Conservation (phyloP, 345 rosid species). For the Chamaenerion angustifolium region DNA sequence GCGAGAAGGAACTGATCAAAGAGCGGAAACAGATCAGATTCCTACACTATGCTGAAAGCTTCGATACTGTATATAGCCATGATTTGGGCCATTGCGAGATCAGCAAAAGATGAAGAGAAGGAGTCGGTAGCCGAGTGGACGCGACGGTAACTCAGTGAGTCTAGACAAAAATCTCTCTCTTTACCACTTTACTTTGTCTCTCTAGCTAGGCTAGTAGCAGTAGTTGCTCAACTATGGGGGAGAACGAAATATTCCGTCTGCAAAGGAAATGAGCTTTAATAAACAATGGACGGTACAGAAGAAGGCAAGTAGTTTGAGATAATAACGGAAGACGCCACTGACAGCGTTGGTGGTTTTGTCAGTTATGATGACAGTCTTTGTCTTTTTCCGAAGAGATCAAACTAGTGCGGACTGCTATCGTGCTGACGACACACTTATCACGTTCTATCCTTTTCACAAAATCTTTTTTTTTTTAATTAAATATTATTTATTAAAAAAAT, state of each 20-base stretch:
- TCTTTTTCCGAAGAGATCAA: not conserved
- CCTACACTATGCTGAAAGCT: slow-evolving; percentile 29
- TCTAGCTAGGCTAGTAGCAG: not conserved
- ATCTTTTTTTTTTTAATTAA: not conserved
- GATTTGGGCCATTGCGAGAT: slow-evolving; percentile 38
- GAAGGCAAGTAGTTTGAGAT: not conserved
- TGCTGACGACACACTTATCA: slow-evolving; percentile 6
- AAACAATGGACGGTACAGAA: not conserved
- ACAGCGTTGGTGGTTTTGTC: not conserved
- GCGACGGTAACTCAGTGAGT: not conserved
- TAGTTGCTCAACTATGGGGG: not conserved
- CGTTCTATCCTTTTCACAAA: slow-evolving; percentile 4
- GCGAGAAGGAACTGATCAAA: not conserved
- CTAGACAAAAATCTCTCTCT: not conserved
- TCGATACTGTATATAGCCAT: slow-evolving; percentile 25
- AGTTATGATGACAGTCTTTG: slow-evolving; percentile 3
- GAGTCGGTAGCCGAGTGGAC: not conserved
- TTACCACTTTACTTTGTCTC: not conserved
- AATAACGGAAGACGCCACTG: slow-evolving; percentile 33
- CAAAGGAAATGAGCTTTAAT: slow-evolving; percentile 21
- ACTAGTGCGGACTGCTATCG: not conserved
- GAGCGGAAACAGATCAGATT: not conserved
- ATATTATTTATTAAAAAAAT: not conserved
- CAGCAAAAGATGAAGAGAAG: not conserved
- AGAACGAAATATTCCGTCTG: slow-evolving; percentile 1